A percentile compares a stretch with the other conserved stretches of the same genome.
phyloP scores from a whole-genome alignment of 2,329 filamentous ascomycete genomes.

The Zymoseptoria crescenta region DNA sequence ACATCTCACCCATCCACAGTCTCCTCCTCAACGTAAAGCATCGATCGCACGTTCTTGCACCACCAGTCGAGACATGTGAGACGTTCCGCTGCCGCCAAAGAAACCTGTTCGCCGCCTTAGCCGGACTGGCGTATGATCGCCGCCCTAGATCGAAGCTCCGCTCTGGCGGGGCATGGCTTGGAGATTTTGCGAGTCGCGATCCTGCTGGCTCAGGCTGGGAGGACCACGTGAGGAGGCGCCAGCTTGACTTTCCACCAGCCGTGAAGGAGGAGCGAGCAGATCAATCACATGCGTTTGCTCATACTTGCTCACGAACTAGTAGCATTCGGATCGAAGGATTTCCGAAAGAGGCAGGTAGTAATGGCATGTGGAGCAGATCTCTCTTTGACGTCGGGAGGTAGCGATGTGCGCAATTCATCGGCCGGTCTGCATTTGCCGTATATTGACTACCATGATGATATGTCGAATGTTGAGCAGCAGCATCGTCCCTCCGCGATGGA shows the following conservation, averaged over 20 bases:
- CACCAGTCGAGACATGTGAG: neutral
- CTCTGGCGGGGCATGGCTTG: neutral
- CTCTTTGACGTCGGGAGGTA: neutral
- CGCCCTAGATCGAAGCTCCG: constrained; percentile 15
- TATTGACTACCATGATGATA: neutral
- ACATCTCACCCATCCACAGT: constrained; percentile 4
- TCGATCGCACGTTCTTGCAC: neutral
- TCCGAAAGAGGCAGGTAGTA: neutral
- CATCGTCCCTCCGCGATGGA: neutral
- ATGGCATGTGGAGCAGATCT: neutral
- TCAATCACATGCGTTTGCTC: neutral
- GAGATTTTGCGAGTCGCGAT: neutral
- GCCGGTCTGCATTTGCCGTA: neutral
- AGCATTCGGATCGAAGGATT: neutral
- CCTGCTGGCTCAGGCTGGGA: constrained; percentile 9
- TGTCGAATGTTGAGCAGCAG: neutral
- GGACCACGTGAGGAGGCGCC: constrained; percentile 8
- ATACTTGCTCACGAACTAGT: neutral
- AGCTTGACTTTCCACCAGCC: constrained; percentile 2
- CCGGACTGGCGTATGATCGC: constrained; percentile 14
- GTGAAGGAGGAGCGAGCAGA: neutral
- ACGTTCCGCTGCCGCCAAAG: neutral
- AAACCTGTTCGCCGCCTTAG: constrained; percentile 11
- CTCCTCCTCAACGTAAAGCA: constrained; percentile 2
- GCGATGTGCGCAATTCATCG: neutral